Evolutionary conservation across 768 basidiomycete genomes (phyloP).

Genomic region (Rhizopogon salebrosus): DNA sequence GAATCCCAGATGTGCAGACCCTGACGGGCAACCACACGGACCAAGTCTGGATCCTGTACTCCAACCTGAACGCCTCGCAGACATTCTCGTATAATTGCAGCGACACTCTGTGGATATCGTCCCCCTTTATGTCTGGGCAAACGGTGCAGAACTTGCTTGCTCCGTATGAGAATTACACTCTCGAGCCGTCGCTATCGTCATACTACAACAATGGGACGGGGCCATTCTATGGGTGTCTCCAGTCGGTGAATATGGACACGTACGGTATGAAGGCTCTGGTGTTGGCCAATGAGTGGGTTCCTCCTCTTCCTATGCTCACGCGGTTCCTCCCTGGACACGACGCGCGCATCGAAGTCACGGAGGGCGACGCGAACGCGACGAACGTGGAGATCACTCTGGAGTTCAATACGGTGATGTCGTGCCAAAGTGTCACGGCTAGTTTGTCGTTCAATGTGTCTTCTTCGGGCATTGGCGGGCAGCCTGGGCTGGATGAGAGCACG

Average conservation of each 20-base stretch:
- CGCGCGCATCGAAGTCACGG: slow-evolving; percentile 48
- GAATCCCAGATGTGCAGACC: slow-evolving; percentile 52
- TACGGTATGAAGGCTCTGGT: slow-evolving; percentile 84
- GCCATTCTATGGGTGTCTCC: slow-evolving; percentile 75
- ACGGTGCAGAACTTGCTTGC: slow-evolving; percentile 70
- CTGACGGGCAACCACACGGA: slow-evolving; percentile 56
- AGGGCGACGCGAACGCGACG: slow-evolving; percentile 44
- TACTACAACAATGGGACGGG: slow-evolving; percentile 53
- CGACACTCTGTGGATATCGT: slow-evolving; percentile 62
- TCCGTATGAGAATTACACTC: slow-evolving; percentile 76
- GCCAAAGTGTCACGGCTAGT: slow-evolving; percentile 56
- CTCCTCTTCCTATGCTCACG: slow-evolving; percentile 69
- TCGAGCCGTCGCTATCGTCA: slow-evolving; percentile 60
- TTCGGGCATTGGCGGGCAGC: slow-evolving; percentile 53
- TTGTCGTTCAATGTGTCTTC: slow-evolving; percentile 67
- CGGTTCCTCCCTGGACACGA: slow-evolving; percentile 87
- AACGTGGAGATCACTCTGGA: slow-evolving; percentile 65
- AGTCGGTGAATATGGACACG: slow-evolving; percentile 56
- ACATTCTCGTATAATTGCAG: slow-evolving; percentile 63
- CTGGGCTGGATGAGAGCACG: slow-evolving; percentile 43
- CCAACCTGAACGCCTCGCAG: slow-evolving; percentile 76
- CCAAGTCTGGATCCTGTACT: slow-evolving; percentile 80
- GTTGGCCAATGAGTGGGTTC: slow-evolving; percentile 58
- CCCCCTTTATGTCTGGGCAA: slow-evolving; percentile 64
- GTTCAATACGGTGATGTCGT: slow-evolving; percentile 76